A percentile compares a stretch with the other conserved stretches of the same genome.
phyloP scores from a whole-genome alignment of 78 protist species.

The Monocercomonoides exilis region DNA sequence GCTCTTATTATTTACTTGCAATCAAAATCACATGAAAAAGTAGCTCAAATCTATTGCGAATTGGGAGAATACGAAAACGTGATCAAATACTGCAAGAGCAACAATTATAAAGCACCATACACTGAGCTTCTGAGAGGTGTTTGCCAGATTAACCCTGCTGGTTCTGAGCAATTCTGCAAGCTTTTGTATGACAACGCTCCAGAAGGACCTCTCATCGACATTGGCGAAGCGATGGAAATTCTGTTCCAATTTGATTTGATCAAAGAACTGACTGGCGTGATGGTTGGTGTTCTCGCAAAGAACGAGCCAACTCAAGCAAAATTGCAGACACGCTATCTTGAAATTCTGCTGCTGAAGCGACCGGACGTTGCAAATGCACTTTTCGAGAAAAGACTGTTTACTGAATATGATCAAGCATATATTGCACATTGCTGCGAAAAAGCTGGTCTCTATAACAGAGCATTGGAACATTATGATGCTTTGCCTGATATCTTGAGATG shows the following conservation, averaged over 20 bases:
- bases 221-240: constrained; percentile 65
- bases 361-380: constrained; percentile 88
- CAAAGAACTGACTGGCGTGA: constrained; percentile 77
- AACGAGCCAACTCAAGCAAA: constrained; percentile 67
- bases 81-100: constrained; percentile 72
- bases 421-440: constrained; percentile 92
- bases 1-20: constrained; percentile 83
- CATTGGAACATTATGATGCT: constrained; percentile 88
- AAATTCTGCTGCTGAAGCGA: constrained; percentile 75
- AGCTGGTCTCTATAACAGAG: constrained; percentile 86
- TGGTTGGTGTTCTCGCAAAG: constrained; percentile 81
- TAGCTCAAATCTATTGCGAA: constrained; percentile 74
- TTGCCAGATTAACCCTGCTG: background rate
- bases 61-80: constrained; percentile 78
- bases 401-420: constrained; percentile 78
- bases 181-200: constrained; percentile 51
- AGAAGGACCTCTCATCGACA: constrained; percentile 59
- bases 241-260: constrained; percentile 66
- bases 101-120: constrained; percentile 50
- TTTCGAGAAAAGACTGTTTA: constrained; percentile 67
- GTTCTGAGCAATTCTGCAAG: background rate
- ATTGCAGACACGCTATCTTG: constrained; percentile 92
- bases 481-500: constrained; percentile 82
- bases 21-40: constrained; percentile 66
- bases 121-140: background rate